phyloP scores from a whole-genome alignment of 495 filamentous ascomycete species.

The Sabuloglossum arenarium region DNA sequence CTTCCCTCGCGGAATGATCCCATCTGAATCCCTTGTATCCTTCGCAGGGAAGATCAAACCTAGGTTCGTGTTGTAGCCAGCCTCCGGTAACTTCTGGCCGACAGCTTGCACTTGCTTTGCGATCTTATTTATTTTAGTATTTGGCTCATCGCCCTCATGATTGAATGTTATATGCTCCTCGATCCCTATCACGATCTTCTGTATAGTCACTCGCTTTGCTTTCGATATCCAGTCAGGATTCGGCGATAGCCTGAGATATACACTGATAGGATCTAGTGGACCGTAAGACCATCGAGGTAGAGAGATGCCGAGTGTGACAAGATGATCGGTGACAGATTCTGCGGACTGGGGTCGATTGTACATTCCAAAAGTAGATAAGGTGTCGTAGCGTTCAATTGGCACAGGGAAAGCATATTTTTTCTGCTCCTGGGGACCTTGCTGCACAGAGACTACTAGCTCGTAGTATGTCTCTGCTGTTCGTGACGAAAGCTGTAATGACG shows the following conservation, averaged over 20 bases:
- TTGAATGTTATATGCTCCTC: conserved; percentile 97
- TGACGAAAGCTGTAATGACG: conserved; percentile 75
- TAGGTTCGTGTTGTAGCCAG: conserved; percentile 77
- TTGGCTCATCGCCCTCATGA: conserved; percentile 92
- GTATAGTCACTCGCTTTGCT: conserved; percentile 80
- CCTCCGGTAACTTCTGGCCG: conserved; percentile 62
- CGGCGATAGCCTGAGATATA: conserved; percentile 80
- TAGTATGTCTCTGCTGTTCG: conserved; percentile 91
- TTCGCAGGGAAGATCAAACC: conserved; percentile 81
- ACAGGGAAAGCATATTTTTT: conserved; percentile 84
- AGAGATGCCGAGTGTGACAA: conserved; percentile 79
- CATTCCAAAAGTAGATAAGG: conserved; percentile 96
- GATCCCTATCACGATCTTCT: conserved; percentile 80
- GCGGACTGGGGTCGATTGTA: conserved; percentile 88
- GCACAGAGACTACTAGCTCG: conserved; percentile 87
- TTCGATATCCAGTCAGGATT: conserved; percentile 83
- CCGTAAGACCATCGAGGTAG: conserved; percentile 94
- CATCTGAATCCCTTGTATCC: conserved; percentile 72
- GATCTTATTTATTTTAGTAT: conserved; percentile 69
- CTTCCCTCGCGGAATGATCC: conserved; percentile 67
- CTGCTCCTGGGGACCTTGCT: conserved; percentile 69
- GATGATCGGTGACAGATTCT: conserved; percentile 65
- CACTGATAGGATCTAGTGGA: conserved; percentile 81
- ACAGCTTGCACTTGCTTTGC: conserved; percentile 67
- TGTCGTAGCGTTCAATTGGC: conserved; percentile 83